phyloP scores from a whole-genome alignment of 345 rosid species.

The Eucalyptus grandis region DNA sequence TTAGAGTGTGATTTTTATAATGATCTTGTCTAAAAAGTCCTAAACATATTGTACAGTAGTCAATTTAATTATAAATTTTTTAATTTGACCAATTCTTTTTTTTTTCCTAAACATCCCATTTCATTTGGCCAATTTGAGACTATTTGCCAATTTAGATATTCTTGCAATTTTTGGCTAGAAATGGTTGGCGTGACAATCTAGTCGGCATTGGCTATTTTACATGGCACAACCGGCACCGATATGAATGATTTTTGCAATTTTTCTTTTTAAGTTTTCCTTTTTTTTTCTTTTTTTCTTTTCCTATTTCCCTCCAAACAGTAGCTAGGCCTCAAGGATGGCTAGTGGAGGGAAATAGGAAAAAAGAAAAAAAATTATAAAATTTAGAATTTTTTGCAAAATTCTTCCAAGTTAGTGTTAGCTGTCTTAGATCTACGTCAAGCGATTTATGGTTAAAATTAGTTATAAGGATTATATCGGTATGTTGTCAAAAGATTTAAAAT shows the following conservation, averaged over 20 bases:
- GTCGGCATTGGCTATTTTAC: fast-evolving
- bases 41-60: fast-evolving
- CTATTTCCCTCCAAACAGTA: fast-evolving
- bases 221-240: fast-evolving
- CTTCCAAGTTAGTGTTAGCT: fast-evolving
- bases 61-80: background rate
- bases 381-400: background rate
- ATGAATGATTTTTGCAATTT: too few relatives aligned
- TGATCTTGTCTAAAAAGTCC: background rate
- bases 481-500: background rate
- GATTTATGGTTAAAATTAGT: fast-evolving
- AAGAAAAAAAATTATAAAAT: background rate
- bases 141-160: too few relatives aligned
- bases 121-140: too few relatives aligned
- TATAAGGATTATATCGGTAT: too few relatives aligned
- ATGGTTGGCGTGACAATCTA: too few relatives aligned
- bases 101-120: background rate
- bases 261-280: too few relatives aligned
- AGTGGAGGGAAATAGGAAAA: background rate
- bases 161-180: too few relatives aligned
- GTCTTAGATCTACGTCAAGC: fast-evolving
- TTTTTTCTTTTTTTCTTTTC: background rate
- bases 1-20: background rate
- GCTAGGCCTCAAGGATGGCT: too few relatives aligned
- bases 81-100: background rate